phyloP scores from a whole-genome alignment of 1,284 basidiomycete species.

The Kalmanozyma brasiliensis region DNA sequence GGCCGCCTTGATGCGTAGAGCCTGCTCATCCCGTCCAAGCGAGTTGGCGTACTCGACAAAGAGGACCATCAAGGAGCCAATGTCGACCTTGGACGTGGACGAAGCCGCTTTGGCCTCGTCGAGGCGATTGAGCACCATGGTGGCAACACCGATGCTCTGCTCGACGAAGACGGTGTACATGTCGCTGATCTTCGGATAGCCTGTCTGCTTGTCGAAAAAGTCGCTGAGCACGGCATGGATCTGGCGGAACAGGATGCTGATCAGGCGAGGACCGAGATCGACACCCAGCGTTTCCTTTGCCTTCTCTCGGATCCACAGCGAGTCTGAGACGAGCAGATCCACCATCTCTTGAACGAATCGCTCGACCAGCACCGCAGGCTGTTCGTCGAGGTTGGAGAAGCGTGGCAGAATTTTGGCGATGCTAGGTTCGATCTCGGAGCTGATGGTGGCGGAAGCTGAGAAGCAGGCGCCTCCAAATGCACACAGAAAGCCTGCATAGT shows the following conservation, averaged over 20 bases:
- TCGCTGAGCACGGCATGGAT: constrained; percentile 62
- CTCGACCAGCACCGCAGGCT: constrained; percentile 50
- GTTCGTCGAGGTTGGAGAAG: constrained; percentile 26
- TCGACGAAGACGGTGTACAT: constrained; percentile 65
- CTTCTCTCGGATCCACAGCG: constrained; percentile 65
- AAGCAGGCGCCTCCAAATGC: constrained; percentile 78
- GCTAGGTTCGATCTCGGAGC: constrained; percentile 19
- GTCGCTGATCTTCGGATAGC: constrained; percentile 55
- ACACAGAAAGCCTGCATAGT: constrained; percentile 82
- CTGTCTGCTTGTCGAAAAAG: constrained; percentile 63
- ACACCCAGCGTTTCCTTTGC: constrained; percentile 63
- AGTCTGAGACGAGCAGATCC: constrained; percentile 63
- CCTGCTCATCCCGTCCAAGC: constrained; percentile 56
- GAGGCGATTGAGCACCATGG: constrained; percentile 56
- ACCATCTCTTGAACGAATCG: constrained; percentile 64
- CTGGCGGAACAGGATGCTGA: constrained; percentile 61
- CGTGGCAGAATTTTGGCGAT: constrained; percentile 31
- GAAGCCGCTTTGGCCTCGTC: constrained; percentile 27
- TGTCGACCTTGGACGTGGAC: constrained; percentile 53
- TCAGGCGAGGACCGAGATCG: constrained; percentile 53
- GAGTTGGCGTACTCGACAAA: constrained; percentile 64
- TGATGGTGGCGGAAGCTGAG: constrained; percentile 21
- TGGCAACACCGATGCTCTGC: constrained; percentile 61
- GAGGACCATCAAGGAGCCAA: constrained; percentile 63
- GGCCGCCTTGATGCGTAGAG: constrained; percentile 60